phyloP scores from a whole-genome alignment of 768 basidiomycete species.

The Amanita pallidorosea region DNA sequence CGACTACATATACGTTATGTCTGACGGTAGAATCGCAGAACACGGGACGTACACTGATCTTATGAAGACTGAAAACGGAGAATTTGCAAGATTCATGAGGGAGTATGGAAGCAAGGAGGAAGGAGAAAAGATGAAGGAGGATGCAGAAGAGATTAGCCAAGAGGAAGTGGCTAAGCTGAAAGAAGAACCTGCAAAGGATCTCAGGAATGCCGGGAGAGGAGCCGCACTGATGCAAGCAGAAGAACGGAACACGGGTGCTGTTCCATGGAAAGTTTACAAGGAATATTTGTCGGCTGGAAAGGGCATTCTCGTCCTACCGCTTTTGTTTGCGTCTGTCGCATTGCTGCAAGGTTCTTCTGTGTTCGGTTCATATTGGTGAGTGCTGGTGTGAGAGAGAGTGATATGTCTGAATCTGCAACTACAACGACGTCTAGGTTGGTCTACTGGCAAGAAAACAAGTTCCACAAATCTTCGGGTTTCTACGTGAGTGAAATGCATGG shows the following conservation, averaged over 20 bases:
- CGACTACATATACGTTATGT: conserved; percentile 76
- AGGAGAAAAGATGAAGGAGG: conserved; percentile 33
- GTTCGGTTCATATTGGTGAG: conserved; percentile 67
- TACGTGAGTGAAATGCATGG: conserved; percentile 40
- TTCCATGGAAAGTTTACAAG: conserved; percentile 43
- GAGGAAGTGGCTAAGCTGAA: conserved; percentile 18
- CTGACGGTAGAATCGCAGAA: conserved; percentile 70
- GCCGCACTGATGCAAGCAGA: conserved; percentile 71
- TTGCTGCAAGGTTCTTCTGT: conserved; percentile 63
- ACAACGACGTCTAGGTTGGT: conserved; percentile 44
- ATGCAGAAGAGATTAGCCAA: conserved; percentile 30
- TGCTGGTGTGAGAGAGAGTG: conserved; percentile 1
- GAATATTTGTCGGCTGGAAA: conserved; percentile 62
- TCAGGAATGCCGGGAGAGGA: conserved; percentile 23
- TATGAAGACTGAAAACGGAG: conserved; percentile 44
- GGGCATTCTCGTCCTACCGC: conserved; percentile 53
- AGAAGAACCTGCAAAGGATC: conserved; percentile 22
- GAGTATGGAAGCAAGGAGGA: conserved; percentile 72
- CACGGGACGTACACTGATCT: conserved; percentile 71
- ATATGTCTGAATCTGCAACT: conserved; percentile 7
- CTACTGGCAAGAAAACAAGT: conserved; percentile 74
- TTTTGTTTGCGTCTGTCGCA: conserved; percentile 48
- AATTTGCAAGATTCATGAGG: conserved; percentile 59
- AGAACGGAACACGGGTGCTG: conserved; percentile 71
- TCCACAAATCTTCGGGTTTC: conserved; percentile 49